Evolutionary conservation across 129 eudicot species (phyloP).

Genomic region (Arctium minus): DNA sequence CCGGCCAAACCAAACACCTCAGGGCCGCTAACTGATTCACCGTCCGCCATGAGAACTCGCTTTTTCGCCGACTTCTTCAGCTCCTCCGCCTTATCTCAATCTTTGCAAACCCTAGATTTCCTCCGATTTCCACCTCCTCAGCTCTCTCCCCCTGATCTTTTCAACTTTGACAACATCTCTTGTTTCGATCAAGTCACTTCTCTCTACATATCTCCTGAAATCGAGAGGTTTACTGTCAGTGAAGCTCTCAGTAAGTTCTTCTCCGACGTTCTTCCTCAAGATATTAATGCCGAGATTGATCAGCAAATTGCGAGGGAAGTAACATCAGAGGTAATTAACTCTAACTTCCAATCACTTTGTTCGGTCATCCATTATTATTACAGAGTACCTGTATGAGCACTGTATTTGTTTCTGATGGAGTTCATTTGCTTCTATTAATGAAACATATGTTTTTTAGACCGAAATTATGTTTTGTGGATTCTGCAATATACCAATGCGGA

Average conservation of each 20-base stretch:
- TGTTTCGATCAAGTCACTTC: constrained; percentile 38
- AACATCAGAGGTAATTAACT: constrained; percentile 34
- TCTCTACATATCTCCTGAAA: constrained; percentile 24
- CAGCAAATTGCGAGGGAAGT: constrained; percentile 18
- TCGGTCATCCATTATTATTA: neutral
- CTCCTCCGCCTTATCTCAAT: constrained; percentile 40
- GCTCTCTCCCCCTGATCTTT: constrained; percentile 35
- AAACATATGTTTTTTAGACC: neutral
- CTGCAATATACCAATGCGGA: neutral
- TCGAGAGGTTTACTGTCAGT: constrained; percentile 42
- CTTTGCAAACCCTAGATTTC: constrained; percentile 59
- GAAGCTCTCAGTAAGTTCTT: constrained; percentile 59
- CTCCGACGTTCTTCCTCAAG: constrained; percentile 66
- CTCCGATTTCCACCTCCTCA: constrained; percentile 65
- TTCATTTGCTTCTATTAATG: constrained; percentile 4
- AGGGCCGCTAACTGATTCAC: neutral
- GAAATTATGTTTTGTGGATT: constrained; percentile 16
- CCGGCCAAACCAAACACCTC: neutral
- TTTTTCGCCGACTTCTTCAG: constrained; percentile 50
- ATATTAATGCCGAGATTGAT: constrained; percentile 26
- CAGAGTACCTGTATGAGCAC: neutral
- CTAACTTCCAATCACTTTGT: constrained; percentile 2
- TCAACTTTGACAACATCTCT: constrained; percentile 19
- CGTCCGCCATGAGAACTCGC: constrained; percentile 72
- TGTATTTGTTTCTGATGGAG: neutral